Evolutionary conservation across 805 yeast species (phyloP).

Genomic region (Brettanomyces sp.): DNA sequence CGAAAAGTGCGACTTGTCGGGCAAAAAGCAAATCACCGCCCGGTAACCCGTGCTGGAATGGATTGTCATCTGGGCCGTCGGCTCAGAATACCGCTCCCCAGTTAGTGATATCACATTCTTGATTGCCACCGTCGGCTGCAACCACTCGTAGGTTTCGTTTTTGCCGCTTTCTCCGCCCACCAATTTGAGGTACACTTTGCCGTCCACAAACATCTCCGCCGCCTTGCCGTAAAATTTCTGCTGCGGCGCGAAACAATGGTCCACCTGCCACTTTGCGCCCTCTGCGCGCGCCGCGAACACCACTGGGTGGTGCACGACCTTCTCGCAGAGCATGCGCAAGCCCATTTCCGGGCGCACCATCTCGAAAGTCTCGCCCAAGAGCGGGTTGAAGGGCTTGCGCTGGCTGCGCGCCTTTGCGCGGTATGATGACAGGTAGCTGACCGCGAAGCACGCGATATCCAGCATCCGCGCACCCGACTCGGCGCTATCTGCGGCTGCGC

Average conservation of each 20-base stretch:
- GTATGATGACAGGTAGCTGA: slow-evolving; percentile 59
- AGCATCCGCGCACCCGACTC: slow-evolving; percentile 50
- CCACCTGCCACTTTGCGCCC: slow-evolving; percentile 55
- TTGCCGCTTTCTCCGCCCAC: slow-evolving; percentile 40
- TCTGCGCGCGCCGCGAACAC: slow-evolving; percentile 78
- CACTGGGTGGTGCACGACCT: slow-evolving; percentile 81
- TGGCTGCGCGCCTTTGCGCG: slow-evolving; percentile 66
- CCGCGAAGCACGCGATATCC: slow-evolving; percentile 74
- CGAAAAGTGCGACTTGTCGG: slow-evolving; percentile 77
- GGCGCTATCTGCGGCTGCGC: slow-evolving; percentile 42
- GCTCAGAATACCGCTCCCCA: slow-evolving; percentile 92
- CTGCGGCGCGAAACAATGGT: slow-evolving; percentile 58
- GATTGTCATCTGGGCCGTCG: slow-evolving; percentile 58
- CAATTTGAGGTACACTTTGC: slow-evolving; percentile 50
- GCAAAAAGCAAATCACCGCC: slow-evolving; percentile 60
- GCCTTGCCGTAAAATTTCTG: slow-evolving; percentile 96
- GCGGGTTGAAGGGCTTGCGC: slow-evolving; percentile 91
- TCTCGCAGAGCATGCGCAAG: slow-evolving; percentile 68
- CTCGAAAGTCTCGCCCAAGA: slow-evolving; percentile 90
- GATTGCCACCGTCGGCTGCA: slow-evolving; percentile 71
- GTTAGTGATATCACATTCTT: slow-evolving; percentile 69
- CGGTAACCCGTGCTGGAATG: slow-evolving; percentile 59
- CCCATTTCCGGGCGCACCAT: slow-evolving; percentile 78
- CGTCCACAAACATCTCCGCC: slow-evolving; percentile 71
- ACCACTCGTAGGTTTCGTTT: slow-evolving; percentile 54